These are phyloP conservation scores for Schoenoplectus triqueter DNA, from an alignment of 202 grass and related monocot species.

Conservation along the genomic window DNA sequence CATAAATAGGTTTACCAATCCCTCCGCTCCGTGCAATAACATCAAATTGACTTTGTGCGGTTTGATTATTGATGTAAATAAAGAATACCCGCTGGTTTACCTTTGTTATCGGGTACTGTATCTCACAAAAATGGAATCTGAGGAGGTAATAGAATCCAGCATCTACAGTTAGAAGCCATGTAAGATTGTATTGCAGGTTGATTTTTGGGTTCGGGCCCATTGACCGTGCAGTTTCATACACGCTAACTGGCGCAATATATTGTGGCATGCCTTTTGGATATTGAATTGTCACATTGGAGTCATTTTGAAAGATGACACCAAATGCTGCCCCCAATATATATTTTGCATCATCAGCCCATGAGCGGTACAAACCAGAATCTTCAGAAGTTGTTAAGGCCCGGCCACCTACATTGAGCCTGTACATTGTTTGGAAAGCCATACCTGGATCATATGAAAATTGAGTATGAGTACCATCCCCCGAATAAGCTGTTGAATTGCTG, in stretches of 20 bases:
- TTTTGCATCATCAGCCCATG: constrained; percentile 46
- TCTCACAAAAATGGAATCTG: constrained; percentile 83
- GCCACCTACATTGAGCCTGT: constrained; percentile 76
- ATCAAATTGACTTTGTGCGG: constrained; percentile 50
- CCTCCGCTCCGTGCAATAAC: constrained; percentile 48
- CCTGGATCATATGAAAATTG: constrained; percentile 27
- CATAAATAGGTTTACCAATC: constrained; percentile 46
- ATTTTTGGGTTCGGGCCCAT: constrained; percentile 55
- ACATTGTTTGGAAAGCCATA: constrained; percentile 69
- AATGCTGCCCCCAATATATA: constrained; percentile 51
- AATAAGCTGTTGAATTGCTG: background rate
- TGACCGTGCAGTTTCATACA: constrained; percentile 64
- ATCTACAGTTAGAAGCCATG: constrained; percentile 62
- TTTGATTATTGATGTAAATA: constrained; percentile 76
- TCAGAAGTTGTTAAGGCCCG: constrained; percentile 12
- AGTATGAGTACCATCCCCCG: constrained; percentile 36
- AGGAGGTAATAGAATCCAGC: constrained; percentile 68
- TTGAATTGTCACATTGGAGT: constrained; percentile 53
- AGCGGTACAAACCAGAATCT: constrained; percentile 59
- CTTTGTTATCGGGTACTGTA: constrained; percentile 54
- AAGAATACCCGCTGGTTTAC: constrained; percentile 62
- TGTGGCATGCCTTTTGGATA: constrained; percentile 41
- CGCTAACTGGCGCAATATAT: constrained; percentile 52
- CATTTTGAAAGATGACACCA: constrained; percentile 55
- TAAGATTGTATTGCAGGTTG: constrained; percentile 80